These are phyloP conservation scores for Talaromyces adpressus DNA, from an alignment of 495 filamentous ascomycete genomes.

Conservation along the genomic window DNA sequence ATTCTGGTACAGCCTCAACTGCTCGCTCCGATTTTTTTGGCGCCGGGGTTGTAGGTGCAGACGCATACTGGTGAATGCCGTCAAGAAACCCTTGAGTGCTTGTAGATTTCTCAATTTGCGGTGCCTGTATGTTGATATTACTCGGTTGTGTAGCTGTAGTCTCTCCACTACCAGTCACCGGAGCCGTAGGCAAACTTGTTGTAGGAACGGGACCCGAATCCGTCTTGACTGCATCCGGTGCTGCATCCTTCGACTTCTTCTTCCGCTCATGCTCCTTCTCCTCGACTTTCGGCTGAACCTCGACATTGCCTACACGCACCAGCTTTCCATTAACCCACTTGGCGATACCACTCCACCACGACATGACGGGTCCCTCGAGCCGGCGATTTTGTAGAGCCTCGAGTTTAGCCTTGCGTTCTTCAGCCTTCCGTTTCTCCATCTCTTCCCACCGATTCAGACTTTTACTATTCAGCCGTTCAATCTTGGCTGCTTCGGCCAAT, in stretches of 20 bases:
- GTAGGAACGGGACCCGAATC: neutral
- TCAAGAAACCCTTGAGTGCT: slow-evolving; percentile 14
- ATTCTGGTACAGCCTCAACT: slow-evolving; percentile 8
- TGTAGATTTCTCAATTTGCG: neutral
- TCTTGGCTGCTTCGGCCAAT: slow-evolving; percentile 71
- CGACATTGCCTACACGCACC: slow-evolving; percentile 63
- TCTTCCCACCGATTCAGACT: slow-evolving; percentile 93
- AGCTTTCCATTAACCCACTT: slow-evolving; percentile 70
- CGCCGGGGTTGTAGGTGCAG: slow-evolving; percentile 13
- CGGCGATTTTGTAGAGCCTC: slow-evolving; percentile 79
- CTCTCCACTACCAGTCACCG: neutral
- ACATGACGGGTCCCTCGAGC: slow-evolving; percentile 82
- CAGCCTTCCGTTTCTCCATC: slow-evolving; percentile 76
- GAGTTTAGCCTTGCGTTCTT: slow-evolving; percentile 72
- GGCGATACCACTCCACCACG: slow-evolving; percentile 85
- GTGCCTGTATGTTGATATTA: neutral
- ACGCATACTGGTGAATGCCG: slow-evolving; percentile 26
- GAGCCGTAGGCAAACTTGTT: neutral
- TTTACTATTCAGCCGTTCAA: slow-evolving; percentile 80
- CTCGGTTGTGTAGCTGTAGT: neutral
- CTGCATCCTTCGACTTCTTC: slow-evolving; percentile 20
- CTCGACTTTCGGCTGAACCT: slow-evolving; percentile 43
- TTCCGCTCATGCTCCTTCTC: slow-evolving; percentile 27
- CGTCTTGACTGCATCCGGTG: neutral
- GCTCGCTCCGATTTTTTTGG: slow-evolving; percentile 36